Evolutionary conservation across 1,284 basidiomycete genomes (phyloP).

Genomic region (Sanghuangporus sanghuang): DNA sequence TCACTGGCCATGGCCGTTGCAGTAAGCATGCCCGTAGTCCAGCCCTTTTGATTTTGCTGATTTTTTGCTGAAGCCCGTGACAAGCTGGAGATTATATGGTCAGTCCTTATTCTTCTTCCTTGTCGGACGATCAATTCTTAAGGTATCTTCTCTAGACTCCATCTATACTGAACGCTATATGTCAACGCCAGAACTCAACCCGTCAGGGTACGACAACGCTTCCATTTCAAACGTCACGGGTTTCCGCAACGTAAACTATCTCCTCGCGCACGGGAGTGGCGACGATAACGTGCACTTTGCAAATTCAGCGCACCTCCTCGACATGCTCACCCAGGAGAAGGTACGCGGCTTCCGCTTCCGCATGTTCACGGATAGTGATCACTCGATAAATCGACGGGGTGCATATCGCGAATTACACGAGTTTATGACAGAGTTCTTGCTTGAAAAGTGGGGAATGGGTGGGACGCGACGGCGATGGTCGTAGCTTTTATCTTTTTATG

Average conservation of each 20-base stretch:
- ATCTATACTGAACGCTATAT: slow-evolving; percentile 98
- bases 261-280: slow-evolving; percentile 88
- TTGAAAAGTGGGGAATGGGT: slow-evolving; percentile 90
- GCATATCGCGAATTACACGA: slow-evolving; percentile 84
- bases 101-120: slow-evolving; percentile 25
- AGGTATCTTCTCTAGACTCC: slow-evolving; percentile 49
- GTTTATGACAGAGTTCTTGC: slow-evolving; percentile 79
- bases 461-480: slow-evolving; percentile 56
- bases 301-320: slow-evolving; percentile 86
- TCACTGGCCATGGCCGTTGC: slow-evolving; percentile 87
- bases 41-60: not conserved
- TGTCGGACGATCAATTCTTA: not conserved
- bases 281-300: slow-evolving; percentile 95
- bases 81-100: slow-evolving; percentile 84
- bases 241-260: slow-evolving; percentile 74
- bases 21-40: slow-evolving; percentile 39
- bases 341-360: slow-evolving; percentile 84
- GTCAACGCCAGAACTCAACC: slow-evolving; percentile 76
- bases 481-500: not conserved
- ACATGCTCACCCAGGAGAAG: slow-evolving; percentile 79
- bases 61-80: slow-evolving; percentile 55
- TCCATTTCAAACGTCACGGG: slow-evolving; percentile 83
- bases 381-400: slow-evolving; percentile 66
- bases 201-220: slow-evolving; percentile 77
- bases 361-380: slow-evolving; percentile 96